phyloP scores from a whole-genome alignment of 768 basidiomycete species.

The Suillus brevipes region DNA sequence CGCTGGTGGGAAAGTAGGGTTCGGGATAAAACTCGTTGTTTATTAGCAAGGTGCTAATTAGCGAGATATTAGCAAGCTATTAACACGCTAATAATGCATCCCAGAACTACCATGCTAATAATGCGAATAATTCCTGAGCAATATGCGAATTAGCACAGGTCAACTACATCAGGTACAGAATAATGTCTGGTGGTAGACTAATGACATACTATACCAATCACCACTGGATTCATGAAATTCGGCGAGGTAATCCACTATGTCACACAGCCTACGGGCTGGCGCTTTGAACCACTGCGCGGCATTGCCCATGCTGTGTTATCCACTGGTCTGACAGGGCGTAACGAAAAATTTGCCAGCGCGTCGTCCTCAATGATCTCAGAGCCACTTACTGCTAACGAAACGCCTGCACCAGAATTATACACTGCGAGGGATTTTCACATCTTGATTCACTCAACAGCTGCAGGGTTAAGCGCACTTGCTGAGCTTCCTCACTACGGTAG shows the following conservation, averaged over 20 bases:
- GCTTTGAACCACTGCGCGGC: neutral
- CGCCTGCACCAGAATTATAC: neutral
- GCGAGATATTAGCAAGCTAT: no score
- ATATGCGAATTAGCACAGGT: no score
- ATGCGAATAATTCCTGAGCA: no score
- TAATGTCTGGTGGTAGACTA: no score
- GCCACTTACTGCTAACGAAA: neutral
- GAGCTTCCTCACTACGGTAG: neutral
- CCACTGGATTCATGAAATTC: neutral
- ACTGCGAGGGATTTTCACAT: neutral
- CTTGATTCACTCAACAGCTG: neutral
- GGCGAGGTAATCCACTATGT: neutral
- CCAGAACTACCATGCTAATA: no score
- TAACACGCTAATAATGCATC: no score
- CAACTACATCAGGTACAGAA: no score
- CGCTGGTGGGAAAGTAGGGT: slow-evolving; percentile 2
- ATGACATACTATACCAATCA: no score
- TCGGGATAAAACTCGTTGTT: no score
- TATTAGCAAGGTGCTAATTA: no score
- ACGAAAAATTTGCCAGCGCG: neutral
- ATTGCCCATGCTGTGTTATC: neutral
- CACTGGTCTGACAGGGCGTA: neutral
- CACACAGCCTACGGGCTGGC: neutral
- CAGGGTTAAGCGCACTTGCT: neutral
- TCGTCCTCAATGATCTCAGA: neutral